phyloP scores from a whole-genome alignment of 2,329 filamentous ascomycete genomes.

The Rosellinia necatrix region DNA sequence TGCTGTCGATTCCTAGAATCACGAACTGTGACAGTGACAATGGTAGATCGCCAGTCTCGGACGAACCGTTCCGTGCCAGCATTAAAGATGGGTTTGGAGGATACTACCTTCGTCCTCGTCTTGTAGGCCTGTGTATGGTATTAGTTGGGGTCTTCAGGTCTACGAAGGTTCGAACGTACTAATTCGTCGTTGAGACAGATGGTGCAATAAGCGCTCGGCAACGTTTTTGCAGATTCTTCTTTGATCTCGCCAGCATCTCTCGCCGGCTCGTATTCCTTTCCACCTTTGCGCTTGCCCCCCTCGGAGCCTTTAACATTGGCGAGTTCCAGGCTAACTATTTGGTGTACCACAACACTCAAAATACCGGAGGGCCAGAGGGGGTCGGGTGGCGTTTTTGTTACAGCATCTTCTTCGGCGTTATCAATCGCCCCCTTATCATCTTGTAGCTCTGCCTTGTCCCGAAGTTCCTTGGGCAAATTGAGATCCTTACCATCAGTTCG shows the following conservation, averaged over 20 bases:
- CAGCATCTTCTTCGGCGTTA: conserved; percentile 77
- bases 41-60: conserved; percentile 86
- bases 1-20: conserved; percentile 90
- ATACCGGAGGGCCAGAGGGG: conserved; percentile 95
- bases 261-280: conserved; percentile 82
- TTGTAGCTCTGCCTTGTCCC: conserved; percentile 76
- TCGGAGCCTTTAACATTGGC: conserved; percentile 85
- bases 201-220: conserved; percentile 93
- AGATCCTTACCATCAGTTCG: conserved; percentile 86
- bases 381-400: conserved; percentile 88
- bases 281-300: conserved; percentile 75
- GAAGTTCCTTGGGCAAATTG: conserved; percentile 73
- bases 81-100: conserved; percentile 95
- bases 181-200: conserved; percentile 88
- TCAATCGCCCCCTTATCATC: conserved; percentile 84
- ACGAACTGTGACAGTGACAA: conserved; percentile 86
- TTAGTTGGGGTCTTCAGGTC: conserved; percentile 23
- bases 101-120: conserved; percentile 92
- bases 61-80: conserved; percentile 92
- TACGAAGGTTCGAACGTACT: conserved; percentile 43
- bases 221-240: conserved; percentile 77
- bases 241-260: conserved; percentile 82
- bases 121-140: conserved; percentile 67
- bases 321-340: conserved; percentile 94
- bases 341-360: conserved; percentile 84